Evolutionary conservation across 2,329 filamentous ascomycete genomes (phyloP), one percentile per base, ranked within the genome.

Genomic region (Periconia sp.): DNA sequence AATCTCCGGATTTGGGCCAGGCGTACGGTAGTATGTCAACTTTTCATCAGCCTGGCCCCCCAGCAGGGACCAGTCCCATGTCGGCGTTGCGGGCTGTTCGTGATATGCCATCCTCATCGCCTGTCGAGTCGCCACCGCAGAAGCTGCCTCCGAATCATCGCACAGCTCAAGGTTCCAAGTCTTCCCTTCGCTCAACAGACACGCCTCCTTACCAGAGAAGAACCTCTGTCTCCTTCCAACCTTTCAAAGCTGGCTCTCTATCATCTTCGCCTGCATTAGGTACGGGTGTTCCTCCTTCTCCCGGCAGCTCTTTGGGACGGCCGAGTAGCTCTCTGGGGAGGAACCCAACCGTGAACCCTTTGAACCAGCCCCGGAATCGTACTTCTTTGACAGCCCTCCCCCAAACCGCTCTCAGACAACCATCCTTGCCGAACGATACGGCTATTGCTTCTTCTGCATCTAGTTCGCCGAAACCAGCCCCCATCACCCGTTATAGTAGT

Each of bases 221-320:
- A 49, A 87, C 90, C 7, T 97, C 91, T 0, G 85, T 96, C 19
- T 95, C 91, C 0, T 96, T 97, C 65, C 91, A 95, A 63, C 92
- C 93, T 6, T 99, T 99, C 79, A 99, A 99, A 74, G 91, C 92
- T 14, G 93, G 93, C 11, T 95, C 93, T 1, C 79, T 97, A n/a
- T 96, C 92, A 2, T 91, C 90, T 3, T 97, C 92, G 5, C 93
- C 92, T 17, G 79, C 82, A n/a, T 75, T 78, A 30, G 74, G 67
- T n/a, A 57, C 78, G 5, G 76, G 79, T 41, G 75, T 81, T 41
- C 78, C 79, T n/a, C 76, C 77, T 7, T 85, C 82, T 8, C 83
- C 82, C 30, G 77, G 81, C 55, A 80, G 76, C 20, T 77, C 77
- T 2, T 62, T 79, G 20, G 72, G 74, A 49, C 57, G 65, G n/a